Evolutionary conservation across 805 yeast species (phyloP).

Genomic region (Candida berthetii): DNA sequence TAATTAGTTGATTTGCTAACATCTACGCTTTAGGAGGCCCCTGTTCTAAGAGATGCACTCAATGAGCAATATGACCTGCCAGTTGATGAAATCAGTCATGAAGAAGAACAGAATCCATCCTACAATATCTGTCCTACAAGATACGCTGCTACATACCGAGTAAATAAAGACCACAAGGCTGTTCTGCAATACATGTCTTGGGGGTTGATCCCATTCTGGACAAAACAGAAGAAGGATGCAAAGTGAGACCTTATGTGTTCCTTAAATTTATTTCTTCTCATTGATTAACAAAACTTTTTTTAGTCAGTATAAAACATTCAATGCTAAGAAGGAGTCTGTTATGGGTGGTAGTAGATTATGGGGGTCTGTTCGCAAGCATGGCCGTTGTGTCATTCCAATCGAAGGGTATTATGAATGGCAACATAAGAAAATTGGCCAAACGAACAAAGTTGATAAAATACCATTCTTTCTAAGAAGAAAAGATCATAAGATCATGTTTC

Average conservation of each 20-base stretch:
- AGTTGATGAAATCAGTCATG: constrained; percentile 6
- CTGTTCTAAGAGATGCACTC: constrained; percentile 7
- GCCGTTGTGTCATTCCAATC: constrained; percentile 72
- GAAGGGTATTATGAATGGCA: constrained; percentile 88
- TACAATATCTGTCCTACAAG: constrained; percentile 63
- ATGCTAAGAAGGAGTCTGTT: constrained; percentile 67
- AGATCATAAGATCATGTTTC: constrained; percentile 46
- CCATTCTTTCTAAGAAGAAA: constrained; percentile 65
- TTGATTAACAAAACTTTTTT: background rate
- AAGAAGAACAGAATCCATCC: constrained; percentile 24
- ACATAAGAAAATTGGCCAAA: constrained; percentile 19
- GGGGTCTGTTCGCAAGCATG: constrained; percentile 39
- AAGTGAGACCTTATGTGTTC: too few relatives aligned
- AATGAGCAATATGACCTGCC: constrained; percentile 4
- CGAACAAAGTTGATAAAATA: constrained; percentile 31
- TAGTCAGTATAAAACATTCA: constrained; percentile 48
- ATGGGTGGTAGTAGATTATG: constrained; percentile 45
- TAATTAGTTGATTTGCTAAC: too few relatives aligned
- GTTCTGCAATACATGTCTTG: constrained; percentile 58
- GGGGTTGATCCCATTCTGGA: constrained; percentile 75
- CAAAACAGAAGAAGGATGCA: constrained; percentile 29
- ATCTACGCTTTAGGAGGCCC: constrained; percentile 7
- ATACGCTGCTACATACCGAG: constrained; percentile 32
- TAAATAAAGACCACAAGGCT: constrained; percentile 8
- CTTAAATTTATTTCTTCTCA: too few relatives aligned